Evolutionary conservation across 768 basidiomycete genomes (phyloP).

Genomic region (Coprinopsis cinerea): DNA sequence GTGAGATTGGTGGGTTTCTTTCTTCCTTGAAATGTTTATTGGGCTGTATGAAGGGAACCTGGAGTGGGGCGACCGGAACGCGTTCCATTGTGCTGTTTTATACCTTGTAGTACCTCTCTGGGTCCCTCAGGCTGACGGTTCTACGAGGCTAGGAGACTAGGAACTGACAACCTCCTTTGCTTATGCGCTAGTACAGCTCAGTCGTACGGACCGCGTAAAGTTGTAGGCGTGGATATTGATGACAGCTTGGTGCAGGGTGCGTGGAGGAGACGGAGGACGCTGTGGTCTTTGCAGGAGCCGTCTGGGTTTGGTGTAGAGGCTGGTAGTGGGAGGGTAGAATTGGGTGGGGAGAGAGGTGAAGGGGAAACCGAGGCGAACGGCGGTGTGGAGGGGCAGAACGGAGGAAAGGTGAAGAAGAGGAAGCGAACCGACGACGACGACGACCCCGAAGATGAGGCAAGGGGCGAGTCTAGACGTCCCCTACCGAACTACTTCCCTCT

Average conservation of each 20-base stretch:
- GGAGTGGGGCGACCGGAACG: no score
- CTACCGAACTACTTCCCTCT: slow-evolving; percentile 61
- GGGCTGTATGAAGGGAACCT: no score
- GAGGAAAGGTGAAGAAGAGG: background rate
- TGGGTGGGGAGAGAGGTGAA: background rate
- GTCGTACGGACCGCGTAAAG: slow-evolving; percentile 50
- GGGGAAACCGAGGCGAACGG: background rate
- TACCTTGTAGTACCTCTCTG: no score
- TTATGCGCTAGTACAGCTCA: slow-evolving; percentile 48
- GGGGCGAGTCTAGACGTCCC: background rate
- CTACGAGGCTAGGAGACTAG: background rate
- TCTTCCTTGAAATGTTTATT: no score
- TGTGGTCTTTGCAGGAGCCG: slow-evolving; percentile 67
- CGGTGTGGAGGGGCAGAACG: no score
- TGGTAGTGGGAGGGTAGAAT: background rate
- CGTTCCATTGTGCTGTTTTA: no score
- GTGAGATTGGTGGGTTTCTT: slow-evolving; percentile 64
- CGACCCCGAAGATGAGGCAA: no score
- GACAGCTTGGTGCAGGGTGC: slow-evolving; percentile 66
- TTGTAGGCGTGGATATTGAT: slow-evolving; percentile 86
- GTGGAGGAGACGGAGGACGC: slow-evolving; percentile 62
- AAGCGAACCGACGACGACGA: background rate
- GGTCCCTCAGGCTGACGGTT: no score
- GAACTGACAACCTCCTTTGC: background rate
- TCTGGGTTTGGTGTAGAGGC: background rate